Base-by-base conservation (phyloP, 768 basidiomycete species). In the Cystobasidium tubakii region DNA sequence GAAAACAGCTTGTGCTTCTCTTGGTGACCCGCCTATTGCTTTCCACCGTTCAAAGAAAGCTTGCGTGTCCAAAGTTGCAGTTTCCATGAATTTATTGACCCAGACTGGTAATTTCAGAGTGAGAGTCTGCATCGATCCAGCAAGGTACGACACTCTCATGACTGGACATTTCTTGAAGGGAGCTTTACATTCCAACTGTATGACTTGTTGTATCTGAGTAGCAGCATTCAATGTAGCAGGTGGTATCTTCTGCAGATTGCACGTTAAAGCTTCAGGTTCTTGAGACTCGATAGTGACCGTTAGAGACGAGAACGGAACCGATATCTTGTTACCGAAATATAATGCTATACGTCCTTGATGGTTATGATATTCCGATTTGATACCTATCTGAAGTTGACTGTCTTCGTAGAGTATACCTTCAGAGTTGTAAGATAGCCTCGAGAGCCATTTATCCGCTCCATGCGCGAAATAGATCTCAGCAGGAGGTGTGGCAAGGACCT, bases 1-100 rank as follows among this genome's bases (percentile, higher is more conserved):
- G 82, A 96, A 96, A 69, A 99, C 85, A 60, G 82, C 81, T 80
- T 99, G 96, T 31, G 90, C 87, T 83, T 99, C 96, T 63, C 94
- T 86, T 33, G 96, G 96, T 15, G 92, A 85, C 0, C 96, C 96
- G 7, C 96, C 96, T 65, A 98, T 98, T 77, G 96, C 83, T 81
- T 92, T 94, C 96, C 96, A 99, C 65, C 96, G 85, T 81, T 97
- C 94, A 82, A 98, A 99, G 85, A 98, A 99, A 77, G 96, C 91
- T 0, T 86, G 83, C 75, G 86, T 84, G 13, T 86, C 87, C 39
- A 99, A 86, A 78, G 88, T 89, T 76, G 97, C 94, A 29, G 91
- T 90, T 79, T 96, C 95, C 71, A 98, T 86, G 82, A 99, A 99
- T 81, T 95, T 92, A 46, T 89, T 89, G 71, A 96, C 78, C 54